Base-by-base conservation (phyloP, 2,329 filamentous ascomycete species). In the Cercospora citrullina region DNA sequence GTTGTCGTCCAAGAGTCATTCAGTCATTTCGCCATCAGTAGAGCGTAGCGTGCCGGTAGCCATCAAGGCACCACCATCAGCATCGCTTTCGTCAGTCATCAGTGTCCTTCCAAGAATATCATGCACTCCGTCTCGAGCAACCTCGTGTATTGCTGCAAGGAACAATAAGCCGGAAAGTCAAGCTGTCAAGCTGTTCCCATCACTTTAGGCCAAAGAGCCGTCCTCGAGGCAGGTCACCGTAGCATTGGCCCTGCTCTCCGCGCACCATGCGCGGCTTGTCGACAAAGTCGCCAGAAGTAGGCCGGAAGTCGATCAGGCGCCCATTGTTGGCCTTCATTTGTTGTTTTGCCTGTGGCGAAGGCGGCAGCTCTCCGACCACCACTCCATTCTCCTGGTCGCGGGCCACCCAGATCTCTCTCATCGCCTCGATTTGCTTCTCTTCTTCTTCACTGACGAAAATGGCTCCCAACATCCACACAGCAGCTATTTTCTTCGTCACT, bases 361-460 rank as follows among this genome's bases (percentile, higher is more conserved):
- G 28, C 55, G 30, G 48, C 26, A 57, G 23, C 30, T 30, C 31
- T n/a, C 8, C 48, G 16, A 18, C 23, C 26, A 12, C 21, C 5
- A 7, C 42, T 10, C 0, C 26, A 5, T 31, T n/a, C 18, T 42
- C 31, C 30, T 30, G 30, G 10, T 16, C 48, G 10, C 28, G 21
- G 21, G 21, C 51, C 26, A 59, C n/a, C 55, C 55, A 59, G 2
- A n/a, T 39, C 28, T 55, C 18, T 30, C 28, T 64, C 60, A 61
- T 21, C 30, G 26, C 26, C 31, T 70, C 64, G 5, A 71, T 48
- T 1, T 2, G 23, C 5, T 48, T 42, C 18, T 61, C 28, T 48
- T 71, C 69, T n/a, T 66, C 58, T 14, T 67, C 45, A 18, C 48
- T 66, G 23, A 61, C 71, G 59, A 69, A 71, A 0, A 71, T 42